These are phyloP conservation scores for Leccinum angustisporum DNA, from an alignment of 1,284 basidiomycete species.

Conservation along the genomic window DNA sequence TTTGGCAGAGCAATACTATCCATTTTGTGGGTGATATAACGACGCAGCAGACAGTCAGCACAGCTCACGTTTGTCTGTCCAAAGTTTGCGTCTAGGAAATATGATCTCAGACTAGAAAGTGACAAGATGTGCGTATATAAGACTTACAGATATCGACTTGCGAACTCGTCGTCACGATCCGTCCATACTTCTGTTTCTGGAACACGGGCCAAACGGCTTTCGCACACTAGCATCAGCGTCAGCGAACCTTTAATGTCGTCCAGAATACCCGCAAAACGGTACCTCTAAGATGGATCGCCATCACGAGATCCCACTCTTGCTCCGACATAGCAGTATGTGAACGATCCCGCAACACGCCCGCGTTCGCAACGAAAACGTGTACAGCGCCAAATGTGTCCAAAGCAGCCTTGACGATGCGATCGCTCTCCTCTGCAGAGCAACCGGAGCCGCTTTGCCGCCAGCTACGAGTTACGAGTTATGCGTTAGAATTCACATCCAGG, in stretches of 20 bases:
- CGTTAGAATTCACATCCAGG: not conserved
- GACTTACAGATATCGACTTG: slow-evolving; percentile 87
- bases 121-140: not conserved
- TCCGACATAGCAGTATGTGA: slow-evolving; percentile 89
- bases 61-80: slow-evolving; percentile 79
- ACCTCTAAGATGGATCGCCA: slow-evolving; percentile 85
- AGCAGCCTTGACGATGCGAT: slow-evolving; percentile 86
- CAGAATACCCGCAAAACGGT: slow-evolving; percentile 34
- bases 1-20: slow-evolving; percentile 88
- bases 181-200: slow-evolving; percentile 95
- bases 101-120: slow-evolving; percentile 3
- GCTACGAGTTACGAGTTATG: slow-evolving; percentile 40
- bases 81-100: slow-evolving; percentile 81
- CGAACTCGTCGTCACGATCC: slow-evolving; percentile 93
- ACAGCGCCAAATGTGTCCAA: slow-evolving; percentile 87
- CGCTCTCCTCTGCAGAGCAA: slow-evolving; percentile 90
- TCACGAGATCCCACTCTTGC: slow-evolving; percentile 92
- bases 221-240: slow-evolving; percentile 55
- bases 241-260: not conserved
- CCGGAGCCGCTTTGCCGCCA: slow-evolving; percentile 87
- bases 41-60: not conserved
- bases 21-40: slow-evolving; percentile 1
- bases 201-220: slow-evolving; percentile 98
- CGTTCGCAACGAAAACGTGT: slow-evolving; percentile 92
- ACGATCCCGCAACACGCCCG: slow-evolving; percentile 91